A percentile compares a stretch with the other conserved stretches of the same genome.
Evolutionary conservation across 1,284 basidiomycete species (phyloP).

Genomic region (Rhodotorula sp.): DNA sequence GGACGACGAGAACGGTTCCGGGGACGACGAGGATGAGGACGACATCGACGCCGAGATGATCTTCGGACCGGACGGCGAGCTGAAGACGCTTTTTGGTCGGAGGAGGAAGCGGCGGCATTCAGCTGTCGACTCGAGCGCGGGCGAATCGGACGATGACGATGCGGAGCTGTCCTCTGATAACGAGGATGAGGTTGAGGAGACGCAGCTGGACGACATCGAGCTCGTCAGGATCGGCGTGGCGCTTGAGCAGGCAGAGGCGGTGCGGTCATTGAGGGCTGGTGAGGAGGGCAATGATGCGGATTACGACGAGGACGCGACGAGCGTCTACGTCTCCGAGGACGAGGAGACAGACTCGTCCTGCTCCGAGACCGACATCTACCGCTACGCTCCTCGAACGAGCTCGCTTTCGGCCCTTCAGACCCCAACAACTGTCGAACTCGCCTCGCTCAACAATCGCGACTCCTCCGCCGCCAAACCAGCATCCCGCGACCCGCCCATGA

Average conservation of each 20-base stretch:
- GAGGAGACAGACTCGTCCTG: slow-evolving; percentile 25
- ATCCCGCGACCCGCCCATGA: not conserved
- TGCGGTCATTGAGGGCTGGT: not conserved
- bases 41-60: slow-evolving; percentile 36
- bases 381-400: slow-evolving; percentile 29
- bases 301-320: slow-evolving; percentile 22
- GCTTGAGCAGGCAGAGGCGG: slow-evolving; percentile 6
- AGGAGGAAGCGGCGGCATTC: slow-evolving; percentile 6
- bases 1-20: slow-evolving; percentile 8
- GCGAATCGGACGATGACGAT: slow-evolving; percentile 34
- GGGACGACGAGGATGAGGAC: slow-evolving; percentile 10
- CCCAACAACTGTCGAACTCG: slow-evolving; percentile 34
- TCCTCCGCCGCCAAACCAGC: slow-evolving; percentile 6
- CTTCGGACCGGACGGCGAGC: slow-evolving; percentile 25
- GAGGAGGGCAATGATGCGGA: slow-evolving; percentile 18
- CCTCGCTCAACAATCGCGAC: slow-evolving; percentile 17
- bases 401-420: slow-evolving; percentile 34
- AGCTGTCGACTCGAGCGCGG: slow-evolving; percentile 33
- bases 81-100: slow-evolving; percentile 18
- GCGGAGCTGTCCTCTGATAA: not conserved
- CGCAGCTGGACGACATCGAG: slow-evolving; percentile 38
- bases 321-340: slow-evolving; percentile 3
- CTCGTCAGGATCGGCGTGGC: slow-evolving; percentile 44
- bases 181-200: slow-evolving; percentile 3
- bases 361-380: slow-evolving; percentile 30